Base-by-base conservation (phyloP, 139 green algal species). In the Picochlorum sp. region DNA sequence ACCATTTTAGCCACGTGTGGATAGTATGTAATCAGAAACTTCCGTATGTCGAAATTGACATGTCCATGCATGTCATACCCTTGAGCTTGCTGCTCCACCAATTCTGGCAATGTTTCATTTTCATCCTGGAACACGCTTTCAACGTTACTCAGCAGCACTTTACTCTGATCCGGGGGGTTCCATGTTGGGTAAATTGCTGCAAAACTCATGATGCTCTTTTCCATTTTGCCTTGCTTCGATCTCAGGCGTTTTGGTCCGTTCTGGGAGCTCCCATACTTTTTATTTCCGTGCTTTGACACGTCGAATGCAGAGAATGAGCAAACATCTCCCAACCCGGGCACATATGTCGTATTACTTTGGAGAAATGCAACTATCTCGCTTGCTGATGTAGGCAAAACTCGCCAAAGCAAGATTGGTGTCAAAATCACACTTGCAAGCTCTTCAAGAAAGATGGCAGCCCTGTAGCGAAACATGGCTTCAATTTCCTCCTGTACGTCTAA, bases 201-300 rank as follows among this genome's bases (percentile, higher is more conserved):
- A 74, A 96, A 98, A 15, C 76, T 90, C 6, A 97, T 58, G 50
- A 98, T 86, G 21, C 74, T 89, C 70, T 95, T 95, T 71, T 97
- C 92, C 79, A 96, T 83, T 72, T 98, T 98, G 44, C 90, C 89
- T 60, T 97, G 84, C 46, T 68, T 71, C 7, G 18, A 34, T 47
- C 21, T 20, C 26, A 47, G 50, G 13, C 69, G 62, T 75, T 86
- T 89, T 14, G 69, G 69, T 3, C 62, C 47, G 21, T 76, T 46
- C 4, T 63, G 51, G 0, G 81, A 69, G 3, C 85, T 65, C n/a
- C 81, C 87, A 44, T 96, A 96, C 62, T 85, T 88, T 44, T 64
- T 28, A 74, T 95, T 95, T 68, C 89, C 90, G 57, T 95, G 89
- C 3, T 68, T 68, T 47, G 62, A 56, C 56, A 90, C 44, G 71